A percentile compares a stretch with the other conserved stretches of the same genome.
Conservation (phyloP, 2,329 filamentous ascomycete species). For the Fusarium sp. region DNA sequence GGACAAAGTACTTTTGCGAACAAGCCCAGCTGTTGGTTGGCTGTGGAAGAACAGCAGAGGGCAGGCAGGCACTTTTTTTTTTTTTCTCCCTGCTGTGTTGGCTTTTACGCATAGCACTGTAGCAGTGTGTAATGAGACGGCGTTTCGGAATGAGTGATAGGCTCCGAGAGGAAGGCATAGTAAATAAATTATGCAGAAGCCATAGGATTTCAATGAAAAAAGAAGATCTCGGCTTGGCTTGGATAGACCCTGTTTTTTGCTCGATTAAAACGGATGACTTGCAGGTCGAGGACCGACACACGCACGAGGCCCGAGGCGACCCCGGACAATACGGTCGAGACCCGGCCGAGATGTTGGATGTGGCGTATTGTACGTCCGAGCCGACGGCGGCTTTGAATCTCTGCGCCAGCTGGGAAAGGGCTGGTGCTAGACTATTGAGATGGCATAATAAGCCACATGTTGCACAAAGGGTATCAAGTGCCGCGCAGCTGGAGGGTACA, state of each 20-base stretch:
- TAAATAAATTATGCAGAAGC: not conserved
- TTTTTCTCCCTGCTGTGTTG: not conserved
- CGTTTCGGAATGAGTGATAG: conserved; percentile 26
- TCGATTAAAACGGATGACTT: conserved; percentile 14
- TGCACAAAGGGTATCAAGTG: not conserved
- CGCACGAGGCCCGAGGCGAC: conserved; percentile 1
- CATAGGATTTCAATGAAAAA: not conserved
- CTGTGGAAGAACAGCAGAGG: not conserved
- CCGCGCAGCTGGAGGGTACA: not conserved
- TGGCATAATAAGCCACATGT: not conserved
- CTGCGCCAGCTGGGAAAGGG: conserved; percentile 7
- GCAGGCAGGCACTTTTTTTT: not conserved
- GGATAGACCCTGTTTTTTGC: conserved; percentile 1
- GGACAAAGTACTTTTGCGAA: conserved; percentile 9
- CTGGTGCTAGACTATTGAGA: not conserved
- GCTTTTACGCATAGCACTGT: not conserved
- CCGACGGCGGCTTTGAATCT: conserved; percentile 18
- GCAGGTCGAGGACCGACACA: conserved; percentile 13
- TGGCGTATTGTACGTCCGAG: conserved; percentile 32
- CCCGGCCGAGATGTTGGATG: conserved; percentile 36
- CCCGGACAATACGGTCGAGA: conserved; percentile 32
- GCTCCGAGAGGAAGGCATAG: not conserved
- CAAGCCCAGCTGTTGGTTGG: not conserved
- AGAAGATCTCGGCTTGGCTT: conserved; percentile 1
- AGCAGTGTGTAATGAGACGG: not conserved